Evolutionary conservation across 2,329 filamentous ascomycete species (phyloP).

Genomic region (Talaromyces sp.): DNA sequence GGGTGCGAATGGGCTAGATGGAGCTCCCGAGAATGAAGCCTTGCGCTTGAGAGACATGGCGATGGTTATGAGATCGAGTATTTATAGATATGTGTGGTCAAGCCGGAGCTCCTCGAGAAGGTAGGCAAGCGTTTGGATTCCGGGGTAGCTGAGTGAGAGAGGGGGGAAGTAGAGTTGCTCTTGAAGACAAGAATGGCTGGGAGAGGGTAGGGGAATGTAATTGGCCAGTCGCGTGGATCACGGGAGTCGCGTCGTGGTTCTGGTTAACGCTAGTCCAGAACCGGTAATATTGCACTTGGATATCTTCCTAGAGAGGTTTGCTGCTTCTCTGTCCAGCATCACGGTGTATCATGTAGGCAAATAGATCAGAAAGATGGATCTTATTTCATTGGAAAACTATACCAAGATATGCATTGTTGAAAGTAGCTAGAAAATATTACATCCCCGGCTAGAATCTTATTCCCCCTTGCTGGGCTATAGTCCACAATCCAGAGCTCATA

Average conservation of each 20-base stretch:
- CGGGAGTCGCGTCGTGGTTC: constrained; percentile 23
- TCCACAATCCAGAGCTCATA: background rate
- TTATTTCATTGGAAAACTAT: too few species aligned
- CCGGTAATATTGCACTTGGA: constrained; percentile 27
- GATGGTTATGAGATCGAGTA: background rate
- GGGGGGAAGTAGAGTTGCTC: constrained; percentile 15
- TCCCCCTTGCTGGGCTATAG: background rate
- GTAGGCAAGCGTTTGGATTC: background rate
- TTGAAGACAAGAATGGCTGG: constrained; percentile 18
- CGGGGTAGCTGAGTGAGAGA: background rate
- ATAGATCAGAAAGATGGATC: too few species aligned
- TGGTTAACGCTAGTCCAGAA: constrained; percentile 32
- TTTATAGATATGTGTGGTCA: too few species aligned
- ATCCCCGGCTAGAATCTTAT: background rate
- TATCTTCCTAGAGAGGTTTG: background rate
- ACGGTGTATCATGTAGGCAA: too few species aligned
- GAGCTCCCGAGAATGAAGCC: constrained; percentile 53
- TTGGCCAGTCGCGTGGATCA: constrained; percentile 21
- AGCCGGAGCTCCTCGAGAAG: background rate
- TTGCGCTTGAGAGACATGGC: constrained; percentile 64
- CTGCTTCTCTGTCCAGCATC: background rate
- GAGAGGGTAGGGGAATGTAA: constrained; percentile 11
- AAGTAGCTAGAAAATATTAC: too few species aligned
- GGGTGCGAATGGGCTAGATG: constrained; percentile 31
- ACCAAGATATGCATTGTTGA: too few species aligned